Evolutionary conservation across 805 yeast species (phyloP).

Genomic region (Ogataea sp.): DNA sequence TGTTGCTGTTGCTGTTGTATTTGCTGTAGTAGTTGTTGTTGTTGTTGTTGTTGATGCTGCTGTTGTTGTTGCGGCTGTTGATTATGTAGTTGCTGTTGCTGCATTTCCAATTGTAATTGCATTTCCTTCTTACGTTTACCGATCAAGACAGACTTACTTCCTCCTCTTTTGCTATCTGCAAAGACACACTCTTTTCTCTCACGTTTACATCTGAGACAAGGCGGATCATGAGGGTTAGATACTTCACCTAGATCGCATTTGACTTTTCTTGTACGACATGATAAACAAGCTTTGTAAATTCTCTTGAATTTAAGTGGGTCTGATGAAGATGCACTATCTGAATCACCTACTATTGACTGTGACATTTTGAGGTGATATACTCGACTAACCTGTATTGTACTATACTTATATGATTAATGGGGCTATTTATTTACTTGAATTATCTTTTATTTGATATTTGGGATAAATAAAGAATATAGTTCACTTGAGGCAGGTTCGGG

Average conservation of each 20-base stretch:
- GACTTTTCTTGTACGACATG: conserved; percentile 77
- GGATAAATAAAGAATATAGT: no score
- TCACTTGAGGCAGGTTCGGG: no score
- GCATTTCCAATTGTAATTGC: no score
- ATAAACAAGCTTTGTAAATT: conserved; percentile 76
- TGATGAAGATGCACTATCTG: no score
- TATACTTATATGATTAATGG: no score
- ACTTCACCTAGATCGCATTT: conserved; percentile 80
- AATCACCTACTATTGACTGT: background rate
- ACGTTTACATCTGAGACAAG: conserved; percentile 78
- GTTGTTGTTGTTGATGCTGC: background rate
- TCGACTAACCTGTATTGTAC: no score
- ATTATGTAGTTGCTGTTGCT: background rate
- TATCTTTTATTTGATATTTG: no score
- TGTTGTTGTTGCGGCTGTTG: background rate
- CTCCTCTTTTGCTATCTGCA: conserved; percentile 50
- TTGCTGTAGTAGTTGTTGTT: background rate
- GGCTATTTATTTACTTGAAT: no score
- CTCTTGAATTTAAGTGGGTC: conserved; percentile 37
- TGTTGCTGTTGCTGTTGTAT: background rate
- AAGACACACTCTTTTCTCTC: conserved; percentile 73
- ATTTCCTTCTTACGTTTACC: conserved; percentile 18
- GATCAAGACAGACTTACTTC: conserved; percentile 27
- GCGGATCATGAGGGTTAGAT: conserved; percentile 66
- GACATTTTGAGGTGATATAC: no score